phyloP scores from a whole-genome alignment of 78 protist genomes.

The Bigelowiella natans region DNA sequence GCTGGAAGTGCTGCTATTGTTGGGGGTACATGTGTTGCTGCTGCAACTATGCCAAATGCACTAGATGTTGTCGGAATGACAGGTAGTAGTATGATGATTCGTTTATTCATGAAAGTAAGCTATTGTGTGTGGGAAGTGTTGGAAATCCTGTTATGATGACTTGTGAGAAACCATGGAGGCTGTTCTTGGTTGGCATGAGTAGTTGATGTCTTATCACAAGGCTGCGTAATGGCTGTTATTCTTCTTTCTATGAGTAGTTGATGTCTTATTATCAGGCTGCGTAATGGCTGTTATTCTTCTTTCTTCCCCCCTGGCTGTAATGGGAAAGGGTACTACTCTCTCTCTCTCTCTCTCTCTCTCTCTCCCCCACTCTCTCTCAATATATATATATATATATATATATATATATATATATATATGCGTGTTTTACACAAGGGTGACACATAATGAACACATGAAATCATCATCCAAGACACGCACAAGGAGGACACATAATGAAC shows the following conservation, averaged over 20 bases:
- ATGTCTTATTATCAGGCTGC: too few relatives aligned
- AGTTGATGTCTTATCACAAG: too few relatives aligned
- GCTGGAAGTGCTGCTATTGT: neutral
- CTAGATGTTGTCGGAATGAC: neutral
- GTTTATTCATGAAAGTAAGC: too few relatives aligned
- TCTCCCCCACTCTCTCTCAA: neutral
- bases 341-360: neutral
- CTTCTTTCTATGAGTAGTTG: too few relatives aligned
- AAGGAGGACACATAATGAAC: neutral
- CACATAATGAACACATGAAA: neutral
- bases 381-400: neutral
- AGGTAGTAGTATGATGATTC: too few relatives aligned
- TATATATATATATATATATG: neutral
- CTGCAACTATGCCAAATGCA: neutral
- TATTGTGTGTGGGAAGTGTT: too few relatives aligned
- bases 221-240: too few relatives aligned
- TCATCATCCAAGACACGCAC: too few relatives aligned
- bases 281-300: neutral
- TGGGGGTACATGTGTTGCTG: neutral
- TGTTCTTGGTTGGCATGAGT: too few relatives aligned
- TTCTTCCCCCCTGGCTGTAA: neutral
- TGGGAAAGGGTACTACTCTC: neutral
- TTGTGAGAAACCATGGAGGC: too few relatives aligned
- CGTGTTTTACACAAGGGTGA: neutral
- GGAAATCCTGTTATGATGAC: too few relatives aligned